phyloP scores from a whole-genome alignment of 2,329 filamentous ascomycete genomes.

The Aspergillus amoenus region DNA sequence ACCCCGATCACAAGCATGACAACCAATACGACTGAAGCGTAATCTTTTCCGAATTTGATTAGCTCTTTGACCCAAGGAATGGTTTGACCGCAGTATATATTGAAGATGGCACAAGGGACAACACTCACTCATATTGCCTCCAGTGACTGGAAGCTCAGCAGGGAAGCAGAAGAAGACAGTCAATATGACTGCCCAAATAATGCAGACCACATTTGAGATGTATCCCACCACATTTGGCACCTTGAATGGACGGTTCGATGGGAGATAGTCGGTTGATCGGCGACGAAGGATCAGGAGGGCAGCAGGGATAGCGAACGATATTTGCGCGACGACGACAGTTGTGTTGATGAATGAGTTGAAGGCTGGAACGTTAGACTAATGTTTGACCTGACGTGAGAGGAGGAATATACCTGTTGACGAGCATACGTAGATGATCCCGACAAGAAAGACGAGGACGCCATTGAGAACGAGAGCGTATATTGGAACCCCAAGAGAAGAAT shows the following conservation, averaged over 20 bases:
- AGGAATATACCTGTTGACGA: slow-evolving; percentile 19
- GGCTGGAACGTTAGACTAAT: slow-evolving; percentile 9
- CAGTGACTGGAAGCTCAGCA: slow-evolving; percentile 16
- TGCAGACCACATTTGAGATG: slow-evolving; percentile 11
- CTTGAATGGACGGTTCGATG: slow-evolving; percentile 14
- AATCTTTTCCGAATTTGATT: slow-evolving; percentile 14
- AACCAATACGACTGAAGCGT: slow-evolving; percentile 20
- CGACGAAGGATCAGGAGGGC: slow-evolving; percentile 18
- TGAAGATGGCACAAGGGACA: not conserved
- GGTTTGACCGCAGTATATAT: not conserved
- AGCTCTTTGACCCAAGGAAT: not conserved
- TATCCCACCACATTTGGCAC: slow-evolving; percentile 18
- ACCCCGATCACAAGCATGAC: slow-evolving; percentile 21
- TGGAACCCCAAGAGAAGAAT: slow-evolving; percentile 15
- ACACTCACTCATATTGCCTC: slow-evolving; percentile 24
- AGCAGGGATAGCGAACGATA: slow-evolving; percentile 23
- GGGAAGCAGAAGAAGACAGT: slow-evolving; percentile 25
- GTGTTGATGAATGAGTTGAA: slow-evolving; percentile 26
- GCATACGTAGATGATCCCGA: slow-evolving; percentile 24
- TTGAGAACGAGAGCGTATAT: slow-evolving; percentile 19
- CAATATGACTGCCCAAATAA: slow-evolving; percentile 21
- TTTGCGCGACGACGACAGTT: slow-evolving; percentile 23
- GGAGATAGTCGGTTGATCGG: slow-evolving; percentile 16
- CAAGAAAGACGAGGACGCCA: slow-evolving; percentile 16
- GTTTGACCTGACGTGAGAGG: not conserved